Conservation (phyloP, 345 rosid genomes). For the Brassica juncea region DNA sequence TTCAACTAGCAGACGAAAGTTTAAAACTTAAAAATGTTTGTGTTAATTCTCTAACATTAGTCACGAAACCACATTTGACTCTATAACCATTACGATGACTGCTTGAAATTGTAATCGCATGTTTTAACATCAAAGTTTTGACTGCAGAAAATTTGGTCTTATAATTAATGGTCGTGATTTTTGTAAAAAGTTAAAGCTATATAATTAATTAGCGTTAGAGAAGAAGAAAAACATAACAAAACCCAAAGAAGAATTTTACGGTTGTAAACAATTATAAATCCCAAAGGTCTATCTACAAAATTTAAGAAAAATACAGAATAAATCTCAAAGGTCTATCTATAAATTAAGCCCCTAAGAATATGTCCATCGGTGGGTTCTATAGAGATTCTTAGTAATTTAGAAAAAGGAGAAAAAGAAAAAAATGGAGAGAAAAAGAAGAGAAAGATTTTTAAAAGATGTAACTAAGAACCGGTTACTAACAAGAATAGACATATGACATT, state of each 20-base stretch:
- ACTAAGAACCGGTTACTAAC: too few species aligned
- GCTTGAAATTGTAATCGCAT: neutral
- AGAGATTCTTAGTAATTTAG: too few species aligned
- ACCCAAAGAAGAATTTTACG: too few species aligned
- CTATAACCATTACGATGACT: neutral
- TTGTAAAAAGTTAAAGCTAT: neutral
- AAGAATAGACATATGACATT: too few species aligned
- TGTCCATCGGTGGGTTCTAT: too few species aligned
- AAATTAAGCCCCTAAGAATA: neutral
- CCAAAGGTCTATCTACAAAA: too few species aligned
- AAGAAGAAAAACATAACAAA: neutral
- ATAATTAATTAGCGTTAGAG: neutral
- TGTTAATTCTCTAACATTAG: neutral
- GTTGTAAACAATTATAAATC: too few species aligned
- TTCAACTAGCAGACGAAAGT: neutral
- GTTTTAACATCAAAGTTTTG: neutral
- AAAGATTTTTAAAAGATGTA: too few species aligned
- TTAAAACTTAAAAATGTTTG: neutral
- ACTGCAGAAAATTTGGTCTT: neutral
- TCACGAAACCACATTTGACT: neutral
- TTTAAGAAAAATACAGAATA: too few species aligned
- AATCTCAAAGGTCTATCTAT: too few species aligned
- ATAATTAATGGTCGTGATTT: neutral
- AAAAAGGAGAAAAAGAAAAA: too few species aligned
- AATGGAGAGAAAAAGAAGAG: too few species aligned